Evolutionary conservation across 2,329 filamentous ascomycete genomes (phyloP).

Genomic region (Corinectria fuckeliana): DNA sequence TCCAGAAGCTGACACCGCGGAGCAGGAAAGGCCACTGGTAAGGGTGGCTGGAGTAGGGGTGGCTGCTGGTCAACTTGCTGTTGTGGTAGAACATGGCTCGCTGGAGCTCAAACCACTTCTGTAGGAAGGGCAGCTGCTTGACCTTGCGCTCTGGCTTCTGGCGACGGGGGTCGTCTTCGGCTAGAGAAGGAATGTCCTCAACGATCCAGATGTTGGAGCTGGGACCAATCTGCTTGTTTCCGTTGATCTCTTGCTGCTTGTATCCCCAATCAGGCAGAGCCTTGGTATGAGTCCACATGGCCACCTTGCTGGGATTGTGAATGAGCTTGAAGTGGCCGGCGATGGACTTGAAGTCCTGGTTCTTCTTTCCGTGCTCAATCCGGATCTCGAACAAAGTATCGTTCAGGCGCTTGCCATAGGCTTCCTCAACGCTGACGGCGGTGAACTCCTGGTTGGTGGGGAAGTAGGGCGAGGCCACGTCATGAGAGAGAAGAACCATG

Average conservation of each 20-base stretch:
- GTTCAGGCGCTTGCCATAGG: constrained; percentile 75
- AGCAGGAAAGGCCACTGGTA: constrained; percentile 98
- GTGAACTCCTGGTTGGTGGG: constrained; percentile 99
- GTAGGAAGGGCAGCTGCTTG: constrained; percentile 85
- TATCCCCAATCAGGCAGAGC: constrained; percentile 97
- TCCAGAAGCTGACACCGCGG: constrained; percentile 99
- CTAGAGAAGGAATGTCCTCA: constrained; percentile 85
- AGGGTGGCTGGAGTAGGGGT: constrained; percentile 93
- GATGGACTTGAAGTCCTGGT: constrained; percentile 87
- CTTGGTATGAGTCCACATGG: constrained; percentile 98
- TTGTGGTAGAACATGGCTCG: constrained; percentile 99
- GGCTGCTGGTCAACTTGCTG: constrained; percentile 94
- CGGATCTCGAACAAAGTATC: constrained; percentile 94
- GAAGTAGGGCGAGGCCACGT: constrained; percentile 94
- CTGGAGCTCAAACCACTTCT: constrained; percentile 96
- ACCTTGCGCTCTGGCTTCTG: constrained; percentile 78
- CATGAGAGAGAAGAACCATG: constrained; percentile 86
- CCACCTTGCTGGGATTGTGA: constrained; percentile 92
- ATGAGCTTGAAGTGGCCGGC: constrained; percentile 95
- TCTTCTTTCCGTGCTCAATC: constrained; percentile 82
- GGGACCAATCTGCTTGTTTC: constrained; percentile 92
- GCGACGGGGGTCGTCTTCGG: constrained; percentile 74
- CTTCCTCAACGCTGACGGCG: constrained; percentile 75
- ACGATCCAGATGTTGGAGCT: constrained; percentile 94
- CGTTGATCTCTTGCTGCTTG: constrained; percentile 98